Evolutionary conservation across 2,329 filamentous ascomycete species (phyloP).

Genomic region (Cladosporium phlei): DNA sequence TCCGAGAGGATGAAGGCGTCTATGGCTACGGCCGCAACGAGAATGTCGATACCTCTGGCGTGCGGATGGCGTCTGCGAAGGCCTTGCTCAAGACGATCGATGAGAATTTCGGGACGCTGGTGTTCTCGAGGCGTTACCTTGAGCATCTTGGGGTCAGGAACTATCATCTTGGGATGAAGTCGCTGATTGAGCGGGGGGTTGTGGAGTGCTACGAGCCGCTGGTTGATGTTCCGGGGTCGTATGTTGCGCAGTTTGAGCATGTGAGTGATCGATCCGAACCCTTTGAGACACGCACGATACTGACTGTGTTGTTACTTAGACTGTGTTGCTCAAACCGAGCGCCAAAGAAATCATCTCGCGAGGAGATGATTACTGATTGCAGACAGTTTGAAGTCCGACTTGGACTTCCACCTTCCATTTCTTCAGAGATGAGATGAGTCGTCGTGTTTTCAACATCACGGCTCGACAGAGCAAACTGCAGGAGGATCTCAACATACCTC

Average conservation of each 20-base stretch:
- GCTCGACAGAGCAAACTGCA: too few species aligned
- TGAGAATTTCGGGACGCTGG: conserved; percentile 92
- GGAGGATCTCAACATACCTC: background rate
- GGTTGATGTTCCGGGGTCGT: conserved; percentile 87
- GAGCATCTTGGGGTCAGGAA: conserved; percentile 93
- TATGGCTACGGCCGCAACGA: conserved; percentile 78
- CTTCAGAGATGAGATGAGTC: too few species aligned
- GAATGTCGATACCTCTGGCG: conserved; percentile 65
- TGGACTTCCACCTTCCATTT: background rate
- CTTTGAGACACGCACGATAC: background rate
- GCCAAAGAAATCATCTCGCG: conserved; percentile 40
- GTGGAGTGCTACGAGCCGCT: conserved; percentile 88
- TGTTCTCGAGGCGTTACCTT: conserved; percentile 84
- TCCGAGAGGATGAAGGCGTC: conserved; percentile 79
- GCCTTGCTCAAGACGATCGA: conserved; percentile 82
- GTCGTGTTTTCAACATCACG: background rate
- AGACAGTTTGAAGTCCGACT: background rate
- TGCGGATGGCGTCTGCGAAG: conserved; percentile 78
- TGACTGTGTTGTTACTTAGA: conserved; percentile 34
- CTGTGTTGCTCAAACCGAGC: conserved; percentile 37
- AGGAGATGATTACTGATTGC: conserved; percentile 34
- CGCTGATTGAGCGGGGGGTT: conserved; percentile 73
- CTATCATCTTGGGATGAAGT: conserved; percentile 86
- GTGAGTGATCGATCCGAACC: conserved; percentile 53
- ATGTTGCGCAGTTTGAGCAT: conserved; percentile 92